Percentiles rank a stretch among this genome's conserved stretches.
Conservation (phyloP, 176 grass and related monocot genomes). For the Paspalum notatum region DNA sequence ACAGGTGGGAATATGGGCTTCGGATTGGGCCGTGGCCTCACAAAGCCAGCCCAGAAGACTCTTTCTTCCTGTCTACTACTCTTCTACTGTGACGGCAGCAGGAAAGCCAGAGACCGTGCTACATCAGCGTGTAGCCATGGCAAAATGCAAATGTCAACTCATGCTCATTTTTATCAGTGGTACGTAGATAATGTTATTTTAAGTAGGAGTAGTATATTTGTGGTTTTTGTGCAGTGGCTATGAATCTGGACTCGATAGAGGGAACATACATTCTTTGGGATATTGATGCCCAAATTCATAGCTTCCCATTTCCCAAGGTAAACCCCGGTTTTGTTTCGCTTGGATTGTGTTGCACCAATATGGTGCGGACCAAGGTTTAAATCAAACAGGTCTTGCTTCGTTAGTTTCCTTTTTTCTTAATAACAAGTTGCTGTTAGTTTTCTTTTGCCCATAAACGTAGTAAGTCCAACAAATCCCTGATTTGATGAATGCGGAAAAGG, state of each 20-base stretch:
- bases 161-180: too few relatives aligned
- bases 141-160: background rate
- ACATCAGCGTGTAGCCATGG: background rate
- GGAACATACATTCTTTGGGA: background rate
- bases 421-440: background rate
- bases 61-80: too few relatives aligned
- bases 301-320: background rate
- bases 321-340: background rate
- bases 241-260: constrained; percentile 1
- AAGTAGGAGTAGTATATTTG: background rate
- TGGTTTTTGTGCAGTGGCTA: background rate
- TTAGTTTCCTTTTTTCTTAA: background rate
- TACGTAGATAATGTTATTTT: background rate
- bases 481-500: background rate
- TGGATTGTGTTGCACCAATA: background rate
- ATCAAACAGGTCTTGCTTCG: background rate
- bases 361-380: background rate
- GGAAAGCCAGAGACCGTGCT: background rate
- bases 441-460: background rate
- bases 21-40: background rate
- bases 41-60: background rate
- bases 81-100: too few relatives aligned
- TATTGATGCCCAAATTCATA: background rate
- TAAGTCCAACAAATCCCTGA: background rate
- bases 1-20: constrained; percentile 28